Evolutionary conservation across 2,329 filamentous ascomycete genomes (phyloP).

Genomic region (Aureobasidium mangrovei): DNA sequence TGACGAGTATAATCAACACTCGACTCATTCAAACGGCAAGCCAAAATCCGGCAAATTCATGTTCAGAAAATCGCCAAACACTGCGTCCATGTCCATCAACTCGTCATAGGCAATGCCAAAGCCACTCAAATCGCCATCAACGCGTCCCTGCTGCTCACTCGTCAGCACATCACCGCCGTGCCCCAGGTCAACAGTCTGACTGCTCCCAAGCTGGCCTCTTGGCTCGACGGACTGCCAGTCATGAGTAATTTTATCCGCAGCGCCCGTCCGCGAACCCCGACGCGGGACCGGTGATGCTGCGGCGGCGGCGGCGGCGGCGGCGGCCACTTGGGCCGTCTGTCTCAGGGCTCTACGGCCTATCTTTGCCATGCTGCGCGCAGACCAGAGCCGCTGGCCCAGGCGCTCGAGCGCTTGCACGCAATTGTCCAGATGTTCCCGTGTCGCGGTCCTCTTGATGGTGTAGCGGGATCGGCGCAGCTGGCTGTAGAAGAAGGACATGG

Average conservation of each 20-base stretch:
- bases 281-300: neutral
- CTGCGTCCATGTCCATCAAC: slow-evolving; percentile 16
- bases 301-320: neutral
- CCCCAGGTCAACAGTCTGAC: neutral
- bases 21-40: neutral
- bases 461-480: slow-evolving; percentile 37
- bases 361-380: slow-evolving; percentile 14
- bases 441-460: slow-evolving; percentile 10
- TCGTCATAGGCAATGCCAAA: slow-evolving; percentile 9
- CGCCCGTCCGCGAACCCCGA: neutral
- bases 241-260: neutral
- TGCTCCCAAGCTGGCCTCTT: neutral
- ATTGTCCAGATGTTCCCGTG: slow-evolving; percentile 15
- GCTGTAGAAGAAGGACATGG: slow-evolving; percentile 49
- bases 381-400: slow-evolving; percentile 11
- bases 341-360: slow-evolving; percentile 15
- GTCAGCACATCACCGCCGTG: neutral
- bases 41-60: slow-evolving; percentile 15
- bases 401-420: slow-evolving; percentile 15
- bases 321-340: slow-evolving; percentile 12
- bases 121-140: neutral
- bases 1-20: too few species aligned
- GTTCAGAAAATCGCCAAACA: slow-evolving; percentile 17
- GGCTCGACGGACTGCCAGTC: neutral
- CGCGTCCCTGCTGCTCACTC: neutral